Percentiles rank a stretch among this genome's conserved stretches.
These are phyloP conservation scores for Lachnellula arida DNA, from an alignment of 2,329 filamentous ascomycete genomes.

Conservation along the genomic window DNA sequence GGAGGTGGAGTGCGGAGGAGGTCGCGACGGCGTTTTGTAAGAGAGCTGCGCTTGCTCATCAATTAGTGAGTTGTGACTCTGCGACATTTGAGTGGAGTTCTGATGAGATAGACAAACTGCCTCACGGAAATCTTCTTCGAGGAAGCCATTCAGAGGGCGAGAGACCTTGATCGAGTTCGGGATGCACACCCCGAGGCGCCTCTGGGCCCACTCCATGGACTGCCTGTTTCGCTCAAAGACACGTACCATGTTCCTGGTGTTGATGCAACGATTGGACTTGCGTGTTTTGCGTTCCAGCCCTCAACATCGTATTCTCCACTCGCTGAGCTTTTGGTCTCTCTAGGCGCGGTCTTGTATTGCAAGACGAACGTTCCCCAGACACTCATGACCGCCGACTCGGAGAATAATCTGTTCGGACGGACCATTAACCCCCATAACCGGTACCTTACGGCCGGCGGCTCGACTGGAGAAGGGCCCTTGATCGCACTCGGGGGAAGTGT, in stretches of 20 bases:
- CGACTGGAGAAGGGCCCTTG: slow-evolving; percentile 58
- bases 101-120: slow-evolving; percentile 35
- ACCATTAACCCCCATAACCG: slow-evolving; percentile 58
- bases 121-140: slow-evolving; percentile 45
- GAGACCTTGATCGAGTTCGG: slow-evolving; percentile 40
- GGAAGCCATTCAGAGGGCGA: slow-evolving; percentile 39
- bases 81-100: neutral
- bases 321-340: slow-evolving; percentile 51
- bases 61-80: neutral
- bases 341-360: slow-evolving; percentile 63
- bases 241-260: slow-evolving; percentile 49
- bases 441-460: slow-evolving; percentile 55
- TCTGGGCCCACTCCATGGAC: slow-evolving; percentile 37
- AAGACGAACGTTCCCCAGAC: slow-evolving; percentile 67
- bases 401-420: slow-evolving; percentile 58
- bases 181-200: slow-evolving; percentile 33
- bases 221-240: slow-evolving; percentile 33
- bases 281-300: slow-evolving; percentile 48
- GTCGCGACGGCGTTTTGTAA: neutral
- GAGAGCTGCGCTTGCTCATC: neutral
- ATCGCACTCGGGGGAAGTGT: slow-evolving; percentile 50
- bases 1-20: neutral
- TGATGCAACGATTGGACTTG: slow-evolving; percentile 52
- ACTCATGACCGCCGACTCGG: slow-evolving; percentile 49
- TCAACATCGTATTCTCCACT: slow-evolving; percentile 50